phyloP scores from a whole-genome alignment of 306 rosid species.

The Erythrophleum fordii region DNA sequence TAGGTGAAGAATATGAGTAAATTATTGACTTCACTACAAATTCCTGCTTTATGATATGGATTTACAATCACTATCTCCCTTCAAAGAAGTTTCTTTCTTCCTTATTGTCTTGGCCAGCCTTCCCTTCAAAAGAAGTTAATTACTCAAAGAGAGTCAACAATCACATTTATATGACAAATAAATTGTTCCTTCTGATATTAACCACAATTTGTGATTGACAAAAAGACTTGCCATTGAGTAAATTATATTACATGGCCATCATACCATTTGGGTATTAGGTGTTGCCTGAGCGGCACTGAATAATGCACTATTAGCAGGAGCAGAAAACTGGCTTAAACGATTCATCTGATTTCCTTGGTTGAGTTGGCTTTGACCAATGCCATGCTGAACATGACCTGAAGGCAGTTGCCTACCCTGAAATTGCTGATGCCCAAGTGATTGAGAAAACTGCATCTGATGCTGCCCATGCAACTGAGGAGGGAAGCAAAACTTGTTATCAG shows the following conservation, averaged over 20 bases:
- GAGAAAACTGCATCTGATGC: constrained; percentile 92
- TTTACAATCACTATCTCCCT: constrained; percentile 15
- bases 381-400: constrained; percentile 85
- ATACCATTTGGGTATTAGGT: constrained; percentile 84
- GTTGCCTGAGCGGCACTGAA: constrained; percentile 91
- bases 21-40: constrained; percentile 1
- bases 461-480: constrained; percentile 78
- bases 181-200: neutral
- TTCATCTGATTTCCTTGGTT: constrained; percentile 92
- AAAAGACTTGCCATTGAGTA: neutral
- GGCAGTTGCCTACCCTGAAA: constrained; percentile 91
- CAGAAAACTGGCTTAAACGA: constrained; percentile 83
- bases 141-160: neutral
- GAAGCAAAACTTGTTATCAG: constrained; percentile 39
- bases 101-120: neutral
- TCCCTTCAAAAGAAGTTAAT: constrained; percentile 19
- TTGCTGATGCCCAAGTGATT: constrained; percentile 83
- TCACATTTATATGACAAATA: neutral
- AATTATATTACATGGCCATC: constrained; percentile 35
- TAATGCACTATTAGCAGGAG: constrained; percentile 78
- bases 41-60: neutral
- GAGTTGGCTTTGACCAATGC: constrained; percentile 88
- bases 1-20: neutral
- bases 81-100: neutral
- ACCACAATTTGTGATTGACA: neutral